Conservation (phyloP, 192 early-diverging fungal genomes). For the Coemansia sp. region DNA sequence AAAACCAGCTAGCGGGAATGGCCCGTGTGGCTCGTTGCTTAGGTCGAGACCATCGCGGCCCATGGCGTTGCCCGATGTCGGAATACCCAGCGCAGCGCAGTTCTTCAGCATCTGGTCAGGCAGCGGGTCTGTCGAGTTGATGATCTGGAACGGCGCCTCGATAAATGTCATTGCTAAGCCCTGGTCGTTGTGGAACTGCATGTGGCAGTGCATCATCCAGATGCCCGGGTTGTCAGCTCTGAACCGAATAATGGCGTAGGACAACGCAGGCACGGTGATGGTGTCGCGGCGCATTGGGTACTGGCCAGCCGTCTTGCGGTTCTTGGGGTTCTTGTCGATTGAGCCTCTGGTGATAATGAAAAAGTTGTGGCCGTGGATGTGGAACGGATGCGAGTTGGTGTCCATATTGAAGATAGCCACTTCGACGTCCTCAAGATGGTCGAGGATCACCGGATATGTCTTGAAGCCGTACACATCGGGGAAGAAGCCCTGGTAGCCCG, state of each 20-base stretch:
- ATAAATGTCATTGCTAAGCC: constrained; percentile 74
- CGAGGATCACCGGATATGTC: constrained; percentile 63
- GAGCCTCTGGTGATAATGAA: constrained; percentile 68
- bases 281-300: constrained; percentile 71
- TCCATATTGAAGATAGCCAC: constrained; percentile 82
- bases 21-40: constrained; percentile 57
- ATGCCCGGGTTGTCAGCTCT: constrained; percentile 81
- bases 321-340: constrained; percentile 36
- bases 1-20: constrained; percentile 44
- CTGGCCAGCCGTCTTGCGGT: not conserved
- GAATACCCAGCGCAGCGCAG: constrained; percentile 65
- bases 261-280: constrained; percentile 63
- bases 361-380: constrained; percentile 87
- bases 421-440: constrained; percentile 67
- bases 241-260: constrained; percentile 73
- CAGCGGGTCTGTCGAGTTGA: constrained; percentile 41
- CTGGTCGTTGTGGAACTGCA: constrained; percentile 62
- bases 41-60: constrained; percentile 73
- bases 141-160: constrained; percentile 67
- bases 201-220: constrained; percentile 90
- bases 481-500: constrained; percentile 61
- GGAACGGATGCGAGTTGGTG: constrained; percentile 76
- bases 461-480: constrained; percentile 69
- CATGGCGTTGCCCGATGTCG: constrained; percentile 71
- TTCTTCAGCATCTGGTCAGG: constrained; percentile 60